A percentile compares a stretch with the other conserved stretches of the same genome.
These are phyloP conservation scores for Tolypocladium endophyticum DNA, from an alignment of 2,329 filamentous ascomycete species.

Conservation along the genomic window DNA sequence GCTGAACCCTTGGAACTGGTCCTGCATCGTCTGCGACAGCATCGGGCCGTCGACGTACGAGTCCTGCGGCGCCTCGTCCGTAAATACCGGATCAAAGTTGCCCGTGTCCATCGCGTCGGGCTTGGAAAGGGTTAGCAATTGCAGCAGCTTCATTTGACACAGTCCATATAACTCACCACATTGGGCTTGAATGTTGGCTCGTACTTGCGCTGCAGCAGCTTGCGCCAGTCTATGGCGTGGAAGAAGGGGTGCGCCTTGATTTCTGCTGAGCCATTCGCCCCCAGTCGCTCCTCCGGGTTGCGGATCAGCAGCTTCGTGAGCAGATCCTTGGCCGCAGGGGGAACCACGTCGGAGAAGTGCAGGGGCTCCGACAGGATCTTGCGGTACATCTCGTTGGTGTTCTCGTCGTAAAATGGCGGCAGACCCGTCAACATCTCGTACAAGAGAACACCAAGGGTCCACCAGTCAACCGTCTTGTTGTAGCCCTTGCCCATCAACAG, in stretches of 20 bases:
- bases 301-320: constrained; percentile 85
- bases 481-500: constrained; percentile 88
- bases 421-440: constrained; percentile 98
- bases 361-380: constrained; percentile 96
- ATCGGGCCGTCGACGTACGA: constrained; percentile 86
- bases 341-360: constrained; percentile 92
- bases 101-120: constrained; percentile 79
- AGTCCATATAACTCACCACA: constrained; percentile 59
- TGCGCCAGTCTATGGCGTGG: constrained; percentile 97
- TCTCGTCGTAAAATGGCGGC: constrained; percentile 97
- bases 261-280: constrained; percentile 87
- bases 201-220: constrained; percentile 93
- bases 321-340: constrained; percentile 85
- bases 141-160: not conserved
- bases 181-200: constrained; percentile 96
- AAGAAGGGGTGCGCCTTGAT: constrained; percentile 99
- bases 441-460: constrained; percentile 90
- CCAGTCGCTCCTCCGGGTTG: constrained; percentile 79
- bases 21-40: constrained; percentile 90
- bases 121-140: constrained; percentile 24
- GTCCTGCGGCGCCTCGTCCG: constrained; percentile 77
- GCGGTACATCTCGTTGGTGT: constrained; percentile 98
- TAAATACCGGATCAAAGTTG: constrained; percentile 93
- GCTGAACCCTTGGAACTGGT: constrained; percentile 92
- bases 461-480: constrained; percentile 98